Percentiles rank a stretch among this genome's conserved stretches.
These are phyloP conservation scores for Xylaria cubensis DNA, from an alignment of 495 filamentous ascomycete species.

Conservation along the genomic window DNA sequence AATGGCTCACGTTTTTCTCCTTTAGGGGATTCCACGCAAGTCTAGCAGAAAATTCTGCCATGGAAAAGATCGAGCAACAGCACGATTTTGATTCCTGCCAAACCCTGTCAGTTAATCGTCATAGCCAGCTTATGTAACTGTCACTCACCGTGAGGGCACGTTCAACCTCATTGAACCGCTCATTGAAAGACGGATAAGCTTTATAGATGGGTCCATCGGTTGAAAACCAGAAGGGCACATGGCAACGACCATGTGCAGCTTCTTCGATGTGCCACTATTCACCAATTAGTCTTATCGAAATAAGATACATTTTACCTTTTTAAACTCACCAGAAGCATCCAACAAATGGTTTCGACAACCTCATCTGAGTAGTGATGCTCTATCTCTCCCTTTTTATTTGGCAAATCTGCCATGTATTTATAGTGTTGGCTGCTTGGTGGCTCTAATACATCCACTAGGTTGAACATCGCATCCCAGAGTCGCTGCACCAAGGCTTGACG, in stretches of 20 bases:
- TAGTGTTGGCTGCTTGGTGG: neutral
- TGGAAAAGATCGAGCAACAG: neutral
- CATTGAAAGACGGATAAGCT: constrained; percentile 9
- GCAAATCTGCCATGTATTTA: neutral
- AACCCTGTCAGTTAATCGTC: neutral
- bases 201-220: neutral
- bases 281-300: neutral
- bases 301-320: neutral
- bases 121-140: neutral
- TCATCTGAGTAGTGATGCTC: neutral
- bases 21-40: constrained; percentile 15
- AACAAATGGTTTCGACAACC: neutral
- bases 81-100: constrained; percentile 7
- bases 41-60: neutral
- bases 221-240: neutral
- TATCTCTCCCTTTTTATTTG: neutral
- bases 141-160: neutral
- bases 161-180: neutral
- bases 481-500: neutral
- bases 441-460: neutral
- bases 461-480: neutral
- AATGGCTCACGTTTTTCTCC: constrained; percentile 6
- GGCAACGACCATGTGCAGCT: neutral
- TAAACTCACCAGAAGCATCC: constrained; percentile 5
- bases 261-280: neutral